Conservation (phyloP, 352 stramenopile genomes). For the Thraustotheca clavata region DNA sequence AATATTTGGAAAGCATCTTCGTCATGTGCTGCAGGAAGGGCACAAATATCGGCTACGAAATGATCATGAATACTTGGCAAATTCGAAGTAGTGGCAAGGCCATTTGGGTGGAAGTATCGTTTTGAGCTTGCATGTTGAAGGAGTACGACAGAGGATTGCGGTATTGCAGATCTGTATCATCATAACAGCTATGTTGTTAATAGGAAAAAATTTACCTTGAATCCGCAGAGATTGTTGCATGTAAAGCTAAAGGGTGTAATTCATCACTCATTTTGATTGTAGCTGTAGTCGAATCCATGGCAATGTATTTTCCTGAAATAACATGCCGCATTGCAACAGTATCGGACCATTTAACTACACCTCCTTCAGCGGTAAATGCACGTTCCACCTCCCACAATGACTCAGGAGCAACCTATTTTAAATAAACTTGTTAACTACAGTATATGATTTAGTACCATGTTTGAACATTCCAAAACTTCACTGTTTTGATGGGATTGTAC, state of each 20-base stretch:
- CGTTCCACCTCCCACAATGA: constrained; percentile 58
- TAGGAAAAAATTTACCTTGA: neutral
- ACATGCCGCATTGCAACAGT: constrained; percentile 44
- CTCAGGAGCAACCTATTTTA: constrained; percentile 29
- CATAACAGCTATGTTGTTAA: neutral
- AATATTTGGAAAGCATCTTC: constrained; percentile 66
- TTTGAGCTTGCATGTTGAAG: constrained; percentile 41
- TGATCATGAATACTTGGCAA: constrained; percentile 23
- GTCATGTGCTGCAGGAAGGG: constrained; percentile 41
- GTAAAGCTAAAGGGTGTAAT: constrained; percentile 44
- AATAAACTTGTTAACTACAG: neutral
- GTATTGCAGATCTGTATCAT: constrained; percentile 35
- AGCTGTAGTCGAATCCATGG: constrained; percentile 22
- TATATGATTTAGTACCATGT: neutral
- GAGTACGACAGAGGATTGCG: constrained; percentile 37
- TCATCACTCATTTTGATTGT: constrained; percentile 27
- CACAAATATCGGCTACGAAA: constrained; percentile 50
- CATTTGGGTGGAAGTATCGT: constrained; percentile 56
- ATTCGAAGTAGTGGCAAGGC: constrained; percentile 23
- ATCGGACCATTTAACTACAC: constrained; percentile 45
- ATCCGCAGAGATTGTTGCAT: constrained; percentile 29
- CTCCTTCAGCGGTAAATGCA: constrained; percentile 40
- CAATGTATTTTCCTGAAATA: constrained; percentile 46
- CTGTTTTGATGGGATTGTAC: constrained; percentile 39
- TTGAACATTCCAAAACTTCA: constrained; percentile 30